Conservation (phyloP, 805 yeast species). For the Lipomyces spencermartinsiae region DNA sequence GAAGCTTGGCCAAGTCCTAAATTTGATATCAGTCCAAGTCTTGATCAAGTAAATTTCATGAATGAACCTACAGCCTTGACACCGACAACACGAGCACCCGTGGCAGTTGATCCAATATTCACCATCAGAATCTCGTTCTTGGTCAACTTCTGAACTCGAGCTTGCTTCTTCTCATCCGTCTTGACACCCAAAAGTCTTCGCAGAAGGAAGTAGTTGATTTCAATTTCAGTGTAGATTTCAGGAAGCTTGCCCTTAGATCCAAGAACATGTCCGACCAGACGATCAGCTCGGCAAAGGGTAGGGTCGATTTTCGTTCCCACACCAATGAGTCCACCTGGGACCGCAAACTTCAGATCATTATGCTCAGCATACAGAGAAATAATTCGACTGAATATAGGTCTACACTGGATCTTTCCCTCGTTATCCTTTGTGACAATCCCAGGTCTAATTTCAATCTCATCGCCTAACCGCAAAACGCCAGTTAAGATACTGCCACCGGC, state of each 20-base stretch:
- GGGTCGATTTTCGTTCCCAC: slow-evolving; percentile 99
- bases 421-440: slow-evolving; percentile 98
- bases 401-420: slow-evolving; percentile 85
- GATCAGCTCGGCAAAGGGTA: slow-evolving; percentile 97
- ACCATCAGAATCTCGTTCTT: slow-evolving; percentile 97
- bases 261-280: slow-evolving; percentile 98
- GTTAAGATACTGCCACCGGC: slow-evolving; percentile 98
- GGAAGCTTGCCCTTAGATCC: slow-evolving; percentile 98
- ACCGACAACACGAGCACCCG: slow-evolving; percentile 98
- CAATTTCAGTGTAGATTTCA: slow-evolving; percentile 94
- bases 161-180: slow-evolving; percentile 81
- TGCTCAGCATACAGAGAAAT: slow-evolving; percentile 96
- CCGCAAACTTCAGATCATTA: slow-evolving; percentile 97
- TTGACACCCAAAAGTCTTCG: slow-evolving; percentile 98
- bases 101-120: slow-evolving; percentile 98
- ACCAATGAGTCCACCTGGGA: slow-evolving; percentile 99
- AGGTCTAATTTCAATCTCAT: slow-evolving; percentile 98
- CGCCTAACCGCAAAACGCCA: slow-evolving; percentile 97
- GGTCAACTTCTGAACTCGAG: slow-evolving; percentile 93
- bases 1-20: slow-evolving; percentile 94
- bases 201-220: slow-evolving; percentile 93
- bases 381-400: slow-evolving; percentile 92
- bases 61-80: slow-evolving; percentile 69
- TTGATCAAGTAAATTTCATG: not conserved
- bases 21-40: not conserved